A percentile compares a stretch with the other conserved stretches of the same genome.
Evolutionary conservation across 345 rosid species (phyloP).

Genomic region (Dimocarpus longan): DNA sequence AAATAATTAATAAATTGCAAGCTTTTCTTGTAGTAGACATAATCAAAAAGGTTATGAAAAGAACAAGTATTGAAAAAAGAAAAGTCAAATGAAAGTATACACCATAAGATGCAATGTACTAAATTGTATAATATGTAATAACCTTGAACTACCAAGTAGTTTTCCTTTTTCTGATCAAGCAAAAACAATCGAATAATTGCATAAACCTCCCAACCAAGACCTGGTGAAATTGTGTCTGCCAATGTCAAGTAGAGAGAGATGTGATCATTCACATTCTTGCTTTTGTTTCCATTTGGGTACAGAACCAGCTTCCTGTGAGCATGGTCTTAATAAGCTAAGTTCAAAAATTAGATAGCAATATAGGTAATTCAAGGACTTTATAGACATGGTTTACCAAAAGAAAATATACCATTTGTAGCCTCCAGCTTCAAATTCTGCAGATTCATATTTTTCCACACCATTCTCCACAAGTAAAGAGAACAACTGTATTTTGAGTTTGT

Average conservation of each 20-base stretch:
- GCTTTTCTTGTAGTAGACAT: neutral
- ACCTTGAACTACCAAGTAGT: slow-evolving; percentile 44
- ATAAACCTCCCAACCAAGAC: slow-evolving; percentile 53
- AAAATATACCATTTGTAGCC: slow-evolving; percentile 70
- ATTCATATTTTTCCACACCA: slow-evolving; percentile 57
- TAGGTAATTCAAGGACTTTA: neutral
- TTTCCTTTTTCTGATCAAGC: slow-evolving; percentile 46
- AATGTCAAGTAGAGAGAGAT: slow-evolving; percentile 57
- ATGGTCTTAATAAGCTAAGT: neutral
- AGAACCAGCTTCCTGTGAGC: slow-evolving; percentile 58
- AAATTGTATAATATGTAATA: neutral
- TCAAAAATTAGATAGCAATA: neutral
- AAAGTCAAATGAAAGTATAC: neutral
- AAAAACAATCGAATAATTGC: slow-evolving; percentile 50
- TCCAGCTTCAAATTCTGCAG: slow-evolving; percentile 63
- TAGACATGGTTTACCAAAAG: neutral
- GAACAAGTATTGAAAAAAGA: neutral
- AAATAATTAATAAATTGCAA: neutral
- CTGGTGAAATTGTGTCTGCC: slow-evolving; percentile 42
- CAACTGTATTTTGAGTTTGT: slow-evolving; percentile 47
- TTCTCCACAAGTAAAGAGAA: slow-evolving; percentile 49
- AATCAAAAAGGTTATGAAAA: neutral
- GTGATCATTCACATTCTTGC: slow-evolving; percentile 52
- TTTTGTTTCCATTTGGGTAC: slow-evolving; percentile 65
- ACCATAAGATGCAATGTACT: neutral